Evolutionary conservation across 129 eudicot genomes (phyloP).

Genomic region (Daucus carota): DH1_v3.0 NC_030385.2:8257001-8257500

Average conservation of each 20-base stretch:
- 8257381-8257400: conserved; percentile 11
- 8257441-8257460: conserved; percentile 19
- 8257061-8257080: neutral
- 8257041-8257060: too few relatives aligned
- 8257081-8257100: neutral
- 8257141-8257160: conserved; percentile 56
- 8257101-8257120: neutral
- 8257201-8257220: conserved; percentile 60
- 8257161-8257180: conserved; percentile 45
- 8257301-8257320: conserved; percentile 24
- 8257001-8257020: too few relatives aligned
- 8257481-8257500: conserved; percentile 9
- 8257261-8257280: conserved; percentile 48
- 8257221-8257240: conserved; percentile 33
- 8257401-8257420: conserved; percentile 14
- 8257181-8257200: conserved; percentile 52
- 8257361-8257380: conserved; percentile 8
- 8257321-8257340: conserved; percentile 19
- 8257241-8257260: conserved; percentile 37
- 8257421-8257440: conserved; percentile 10
- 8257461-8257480: conserved; percentile 14
- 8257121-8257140: neutral
- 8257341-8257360: conserved; percentile 49
- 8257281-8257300: conserved; percentile 38
- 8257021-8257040: too few relatives aligned